Base-by-base conservation (phyloP, 2,329 filamentous ascomycete genomes). In the Trichoderma sp. region DNA sequence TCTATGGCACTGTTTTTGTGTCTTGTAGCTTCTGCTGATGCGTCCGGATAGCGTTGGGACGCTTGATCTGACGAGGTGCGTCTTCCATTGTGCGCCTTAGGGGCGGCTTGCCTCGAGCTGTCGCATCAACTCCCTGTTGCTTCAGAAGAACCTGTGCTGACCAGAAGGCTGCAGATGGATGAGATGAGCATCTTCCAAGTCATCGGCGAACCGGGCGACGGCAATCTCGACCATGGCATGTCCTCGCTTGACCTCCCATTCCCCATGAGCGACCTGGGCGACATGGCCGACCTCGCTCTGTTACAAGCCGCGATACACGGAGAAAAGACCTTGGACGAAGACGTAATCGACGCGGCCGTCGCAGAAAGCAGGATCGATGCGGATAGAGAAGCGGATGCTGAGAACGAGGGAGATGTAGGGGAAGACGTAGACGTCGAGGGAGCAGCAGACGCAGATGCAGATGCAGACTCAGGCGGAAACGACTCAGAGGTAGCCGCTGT, bases 91-190 rank as follows among this genome's bases (percentile, higher is more conserved):
- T 45, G 15, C 19, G 24, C 19, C 15, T 3, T 14, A 21, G 9
- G n/a, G 52, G 41, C 3, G 5, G 12, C 26, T 39, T 21, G 6
- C 26, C 24, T 10, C 48, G 26, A 52, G 39, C 45, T 21, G 14
- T 34, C 39, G 34, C 48, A 62, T 62, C 28, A 39, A 6, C n/a
- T 39, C 14, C 34, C 47, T 41, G n/a, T 44, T 6, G 24, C 7
- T 24, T 17, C 15, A 21, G 39, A 44, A 47, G 9, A 14, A 39
- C 7, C 19, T 54, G 48, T 30, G 48, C 26, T 62, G 24, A 62
- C 59, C 26, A 17, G 39, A 14, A n/a, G 39, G 14, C 34, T 26
- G 17, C 17, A 62, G 59, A 72, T 71, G 69, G 66, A 71, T 7
- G 66, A 68, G 28, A 66, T 43, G 19, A 51, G 45, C 10, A 9